Base-by-base conservation (phyloP, 768 basidiomycete genomes). In the Tremella yokohamensis region DNA sequence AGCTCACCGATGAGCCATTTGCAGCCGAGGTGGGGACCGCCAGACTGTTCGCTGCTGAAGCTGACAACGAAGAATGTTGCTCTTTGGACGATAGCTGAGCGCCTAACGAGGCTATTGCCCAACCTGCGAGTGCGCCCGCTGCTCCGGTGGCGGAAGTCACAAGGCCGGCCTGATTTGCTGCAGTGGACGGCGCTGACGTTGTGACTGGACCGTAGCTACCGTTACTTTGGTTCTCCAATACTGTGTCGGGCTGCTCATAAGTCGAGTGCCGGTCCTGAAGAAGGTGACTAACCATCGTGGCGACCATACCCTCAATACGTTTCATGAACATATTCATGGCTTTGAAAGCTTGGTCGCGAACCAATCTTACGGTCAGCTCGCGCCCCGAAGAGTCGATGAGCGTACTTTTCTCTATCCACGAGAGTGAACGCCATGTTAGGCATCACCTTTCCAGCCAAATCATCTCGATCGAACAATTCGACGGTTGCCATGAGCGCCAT, bases 401-500 rank as follows among this genome's bases (percentile, higher is more conserved):
- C 84, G 56, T 68, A 96, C 93, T 93, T 98, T 75, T 99, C 94
- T 72, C 87, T 87, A 73, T 98, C 94, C 16, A 97, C 81, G 70
- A 91, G 77, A 0, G 88, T 82, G 49, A 84, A 85, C 1, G 87
- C 81, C 76, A 97, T 84, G 62, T 83, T 86, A 0, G 94, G 92
- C 18, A 99, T 84, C 0, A 98, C 93, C 70, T 87, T 92, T 2
- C 82, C 83, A 0, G 93, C 93, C 20, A 97, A 73, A 55, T 98
- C 96, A 54, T 96, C 89, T 13, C 83, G 75, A 52, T 89, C 91
- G 63, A 88, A 98, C 61, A 87, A 87, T 38, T 96, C 92, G 20
- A 87, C 83, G 0, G 90, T 91, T 3, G 93, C 92, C 86, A 91
- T 96, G 63, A 97, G 85, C 19, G 90, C 89, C 90, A 92, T 92